These are phyloP conservation scores for Aspergillus ustus DNA, from an alignment of 2,329 filamentous ascomycete genomes.

Conservation along the genomic window DNA sequence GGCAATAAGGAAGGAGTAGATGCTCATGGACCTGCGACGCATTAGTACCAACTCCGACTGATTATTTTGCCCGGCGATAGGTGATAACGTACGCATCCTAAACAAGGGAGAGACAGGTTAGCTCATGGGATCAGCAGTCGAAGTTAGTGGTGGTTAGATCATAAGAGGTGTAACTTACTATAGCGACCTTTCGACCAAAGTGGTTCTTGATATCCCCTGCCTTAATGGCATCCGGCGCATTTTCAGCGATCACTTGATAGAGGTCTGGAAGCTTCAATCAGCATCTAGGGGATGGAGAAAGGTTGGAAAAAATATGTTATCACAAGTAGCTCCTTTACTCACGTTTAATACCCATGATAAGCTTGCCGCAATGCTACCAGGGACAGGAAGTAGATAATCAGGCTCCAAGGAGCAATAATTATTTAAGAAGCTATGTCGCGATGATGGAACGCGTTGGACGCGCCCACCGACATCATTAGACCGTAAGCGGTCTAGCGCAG, in stretches of 20 bases:
- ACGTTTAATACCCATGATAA: slow-evolving; percentile 58
- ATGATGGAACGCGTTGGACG: slow-evolving; percentile 26
- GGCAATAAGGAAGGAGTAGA: slow-evolving; percentile 98
- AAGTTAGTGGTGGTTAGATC: slow-evolving; percentile 19
- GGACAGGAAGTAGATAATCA: neutral
- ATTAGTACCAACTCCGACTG: slow-evolving; percentile 23
- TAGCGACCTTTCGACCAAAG: slow-evolving; percentile 96
- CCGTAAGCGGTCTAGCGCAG: slow-evolving; percentile 23
- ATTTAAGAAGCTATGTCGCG: neutral
- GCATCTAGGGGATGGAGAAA: slow-evolving; percentile 5
- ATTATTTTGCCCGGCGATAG: neutral
- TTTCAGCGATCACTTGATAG: slow-evolving; percentile 82
- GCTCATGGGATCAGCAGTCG: neutral
- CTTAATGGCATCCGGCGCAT: slow-evolving; percentile 94
- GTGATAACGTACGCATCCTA: slow-evolving; percentile 61
- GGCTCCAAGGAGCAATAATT: neutral
- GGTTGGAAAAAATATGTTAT: too few relatives aligned
- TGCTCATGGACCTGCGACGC: slow-evolving; percentile 80
- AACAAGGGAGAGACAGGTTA: neutral
- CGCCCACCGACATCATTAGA: slow-evolving; percentile 29
- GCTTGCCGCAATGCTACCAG: neutral
- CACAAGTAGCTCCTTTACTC: slow-evolving; percentile 25
- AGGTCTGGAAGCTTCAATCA: slow-evolving; percentile 57
- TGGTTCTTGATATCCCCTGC: slow-evolving; percentile 98
- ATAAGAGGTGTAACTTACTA: slow-evolving; percentile 63